Evolutionary conservation across 495 filamentous ascomycete genomes (phyloP).

Genomic region (Cudoniella acicularis): DNA sequence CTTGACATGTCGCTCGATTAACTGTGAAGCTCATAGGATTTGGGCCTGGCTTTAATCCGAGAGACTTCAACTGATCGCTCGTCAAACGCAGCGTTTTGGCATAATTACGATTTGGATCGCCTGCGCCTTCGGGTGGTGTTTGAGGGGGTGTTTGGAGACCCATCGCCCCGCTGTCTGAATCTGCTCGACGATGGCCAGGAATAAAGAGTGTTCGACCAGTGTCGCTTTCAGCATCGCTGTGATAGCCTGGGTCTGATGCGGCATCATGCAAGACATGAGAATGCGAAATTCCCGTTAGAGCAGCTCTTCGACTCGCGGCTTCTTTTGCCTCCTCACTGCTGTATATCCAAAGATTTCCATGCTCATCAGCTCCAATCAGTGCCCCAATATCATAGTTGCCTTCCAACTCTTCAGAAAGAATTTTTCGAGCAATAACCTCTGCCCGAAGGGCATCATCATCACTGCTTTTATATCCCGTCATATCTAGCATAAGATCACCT

Average conservation of each 20-base stretch:
- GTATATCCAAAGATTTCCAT: slow-evolving; percentile 98
- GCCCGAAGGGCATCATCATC: slow-evolving; percentile 89
- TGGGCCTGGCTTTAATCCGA: slow-evolving; percentile 76
- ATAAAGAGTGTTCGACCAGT: slow-evolving; percentile 33
- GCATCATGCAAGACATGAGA: slow-evolving; percentile 59
- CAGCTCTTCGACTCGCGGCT: slow-evolving; percentile 48
- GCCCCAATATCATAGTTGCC: slow-evolving; percentile 95
- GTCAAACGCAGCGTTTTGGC: slow-evolving; percentile 97
- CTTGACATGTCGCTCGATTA: slow-evolving; percentile 86
- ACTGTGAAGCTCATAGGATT: slow-evolving; percentile 97
- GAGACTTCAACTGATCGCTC: slow-evolving; percentile 86
- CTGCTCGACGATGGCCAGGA: slow-evolving; percentile 49
- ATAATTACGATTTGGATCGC: slow-evolving; percentile 78
- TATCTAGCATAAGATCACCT: slow-evolving; percentile 97
- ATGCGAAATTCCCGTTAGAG: slow-evolving; percentile 18
- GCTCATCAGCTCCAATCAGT: slow-evolving; percentile 89
- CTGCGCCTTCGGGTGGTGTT: slow-evolving; percentile 59
- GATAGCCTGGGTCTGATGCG: slow-evolving; percentile 88
- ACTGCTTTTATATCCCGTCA: slow-evolving; percentile 92
- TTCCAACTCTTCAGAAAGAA: slow-evolving; percentile 90
- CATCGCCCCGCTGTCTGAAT: slow-evolving; percentile 65
- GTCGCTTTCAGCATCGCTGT: slow-evolving; percentile 67
- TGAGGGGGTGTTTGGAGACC: slow-evolving; percentile 72
- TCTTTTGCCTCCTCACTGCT: slow-evolving; percentile 95
- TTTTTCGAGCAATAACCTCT: slow-evolving; percentile 90